Conservation (phyloP, 1,284 basidiomycete species). For the Phlebopus sp. region DNA sequence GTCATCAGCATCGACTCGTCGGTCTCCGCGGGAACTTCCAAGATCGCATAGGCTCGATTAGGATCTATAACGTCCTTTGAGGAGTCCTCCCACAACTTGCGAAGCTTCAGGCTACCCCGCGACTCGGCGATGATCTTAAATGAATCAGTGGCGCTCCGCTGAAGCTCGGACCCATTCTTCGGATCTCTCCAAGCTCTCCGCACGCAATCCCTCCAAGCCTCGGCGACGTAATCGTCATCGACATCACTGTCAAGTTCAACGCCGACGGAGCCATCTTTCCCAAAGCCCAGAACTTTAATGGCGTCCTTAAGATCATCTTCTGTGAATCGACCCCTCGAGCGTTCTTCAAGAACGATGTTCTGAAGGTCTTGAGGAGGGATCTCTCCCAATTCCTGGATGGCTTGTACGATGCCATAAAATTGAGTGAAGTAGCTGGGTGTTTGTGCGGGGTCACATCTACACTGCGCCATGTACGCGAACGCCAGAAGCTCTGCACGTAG, state of each 20-base stretch:
- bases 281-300: conserved; percentile 59
- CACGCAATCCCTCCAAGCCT: conserved; percentile 64
- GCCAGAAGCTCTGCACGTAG: conserved; percentile 53
- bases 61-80: conserved; percentile 64
- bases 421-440: conserved; percentile 63
- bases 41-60: conserved; percentile 67
- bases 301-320: conserved; percentile 49
- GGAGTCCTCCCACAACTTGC: conserved; percentile 51
- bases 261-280: conserved; percentile 51
- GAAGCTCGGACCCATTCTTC: conserved; percentile 40
- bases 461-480: conserved; percentile 77
- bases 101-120: conserved; percentile 48
- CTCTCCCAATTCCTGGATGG: conserved; percentile 45
- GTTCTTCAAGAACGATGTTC: conserved; percentile 55
- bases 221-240: conserved; percentile 62
- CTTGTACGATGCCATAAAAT: conserved; percentile 48
- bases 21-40: conserved; percentile 67
- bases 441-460: conserved; percentile 66
- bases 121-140: conserved; percentile 63
- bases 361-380: conserved; percentile 46
- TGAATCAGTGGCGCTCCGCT: conserved; percentile 57
- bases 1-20: conserved; percentile 78
- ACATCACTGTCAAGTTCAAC: conserved; percentile 67
- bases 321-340: conserved; percentile 62
- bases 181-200: conserved; percentile 60